Evolutionary conservation across 2,329 filamentous ascomycete species (phyloP).

Genomic region (Talaromyces sp.): DNA sequence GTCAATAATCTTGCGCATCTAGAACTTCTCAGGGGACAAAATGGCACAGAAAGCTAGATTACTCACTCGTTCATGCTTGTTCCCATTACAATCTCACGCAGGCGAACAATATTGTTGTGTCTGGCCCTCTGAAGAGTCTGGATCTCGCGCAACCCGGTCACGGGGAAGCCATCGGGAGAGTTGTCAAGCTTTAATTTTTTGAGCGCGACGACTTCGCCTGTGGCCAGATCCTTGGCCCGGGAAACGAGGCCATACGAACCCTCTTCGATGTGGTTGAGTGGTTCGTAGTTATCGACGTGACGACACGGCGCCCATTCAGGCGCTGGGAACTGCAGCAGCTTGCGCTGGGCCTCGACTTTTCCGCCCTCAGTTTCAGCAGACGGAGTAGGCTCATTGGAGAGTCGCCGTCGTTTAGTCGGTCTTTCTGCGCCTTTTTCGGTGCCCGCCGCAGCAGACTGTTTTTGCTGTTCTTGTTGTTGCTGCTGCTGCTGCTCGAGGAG

Average conservation of each 20-base stretch:
- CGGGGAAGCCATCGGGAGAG: conserved; percentile 74
- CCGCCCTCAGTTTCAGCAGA: conserved; percentile 18
- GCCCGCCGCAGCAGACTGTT: conserved; percentile 7
- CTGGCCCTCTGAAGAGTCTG: conserved; percentile 76
- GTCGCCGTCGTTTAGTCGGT: conserved; percentile 57
- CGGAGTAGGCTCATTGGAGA: conserved; percentile 47
- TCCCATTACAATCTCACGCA: conserved; percentile 81
- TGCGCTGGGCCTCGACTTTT: conserved; percentile 30
- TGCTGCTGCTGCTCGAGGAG: conserved; percentile 50
- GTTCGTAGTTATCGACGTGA: conserved; percentile 82
- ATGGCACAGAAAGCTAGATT: neutral
- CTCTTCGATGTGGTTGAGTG: conserved; percentile 95
- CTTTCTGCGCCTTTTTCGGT: conserved; percentile 26
- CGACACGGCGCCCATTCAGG: conserved; percentile 65
- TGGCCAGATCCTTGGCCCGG: conserved; percentile 67
- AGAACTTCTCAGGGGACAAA: conserved; percentile 29
- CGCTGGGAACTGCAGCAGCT: conserved; percentile 66
- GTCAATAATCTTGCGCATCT: conserved; percentile 32
- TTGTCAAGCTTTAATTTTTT: conserved; percentile 90
- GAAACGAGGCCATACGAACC: conserved; percentile 95
- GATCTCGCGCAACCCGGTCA: conserved; percentile 90
- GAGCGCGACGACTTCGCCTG: conserved; percentile 77
- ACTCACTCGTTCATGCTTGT: conserved; percentile 55
- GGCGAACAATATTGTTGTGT: conserved; percentile 74
- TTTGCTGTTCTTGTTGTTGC: conserved; percentile 3